A percentile compares a stretch with the other conserved stretches of the same genome.
phyloP scores from a whole-genome alignment of 1,284 basidiomycete species.

The Bondarzewia mesenterica region DNA sequence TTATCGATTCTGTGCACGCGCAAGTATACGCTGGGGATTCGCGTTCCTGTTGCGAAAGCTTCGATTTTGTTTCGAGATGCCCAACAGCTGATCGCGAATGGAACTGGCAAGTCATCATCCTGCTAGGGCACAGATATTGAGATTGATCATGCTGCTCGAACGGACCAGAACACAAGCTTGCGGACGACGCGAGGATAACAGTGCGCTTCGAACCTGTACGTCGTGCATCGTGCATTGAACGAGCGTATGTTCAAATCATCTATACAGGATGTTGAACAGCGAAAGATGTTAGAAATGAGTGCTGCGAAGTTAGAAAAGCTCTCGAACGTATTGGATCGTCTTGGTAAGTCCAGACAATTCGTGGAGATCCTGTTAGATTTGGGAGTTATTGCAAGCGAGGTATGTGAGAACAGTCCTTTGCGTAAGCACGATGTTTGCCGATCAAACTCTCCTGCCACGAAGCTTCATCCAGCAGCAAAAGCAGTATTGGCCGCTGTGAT shows the following conservation, averaged over 20 bases:
- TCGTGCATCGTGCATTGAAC: too few species aligned
- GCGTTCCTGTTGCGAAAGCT: too few species aligned
- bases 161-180: neutral
- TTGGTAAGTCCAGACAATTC: neutral
- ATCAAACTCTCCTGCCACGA: neutral
- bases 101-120: too few species aligned
- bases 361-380: neutral
- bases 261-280: neutral
- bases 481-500: neutral
- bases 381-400: neutral
- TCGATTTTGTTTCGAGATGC: too few species aligned
- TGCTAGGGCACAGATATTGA: too few species aligned
- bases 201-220: neutral
- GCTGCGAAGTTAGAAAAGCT: neutral
- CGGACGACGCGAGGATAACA: neutral
- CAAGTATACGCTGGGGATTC: too few species aligned
- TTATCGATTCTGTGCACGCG: too few species aligned
- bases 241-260: neutral
- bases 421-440: neutral
- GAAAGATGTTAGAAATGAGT: neutral
- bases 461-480: neutral
- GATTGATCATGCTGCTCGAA: too few species aligned
- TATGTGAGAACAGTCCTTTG: neutral
- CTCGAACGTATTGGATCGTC: neutral
- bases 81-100: too few species aligned